phyloP scores from a whole-genome alignment of 495 filamentous ascomycete genomes.

The Talaromyces ruber region DNA sequence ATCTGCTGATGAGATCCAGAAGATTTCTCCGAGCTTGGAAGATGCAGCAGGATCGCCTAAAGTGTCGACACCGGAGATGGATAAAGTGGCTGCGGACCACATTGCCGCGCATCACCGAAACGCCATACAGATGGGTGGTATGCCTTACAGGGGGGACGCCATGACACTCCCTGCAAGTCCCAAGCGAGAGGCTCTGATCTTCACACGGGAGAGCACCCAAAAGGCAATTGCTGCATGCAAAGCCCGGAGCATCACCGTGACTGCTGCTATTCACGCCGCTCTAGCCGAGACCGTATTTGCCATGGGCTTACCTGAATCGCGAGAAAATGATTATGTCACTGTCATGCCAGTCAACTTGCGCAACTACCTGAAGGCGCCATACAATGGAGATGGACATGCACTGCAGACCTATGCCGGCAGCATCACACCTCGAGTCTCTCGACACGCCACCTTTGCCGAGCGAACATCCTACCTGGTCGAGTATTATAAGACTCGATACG shows the following conservation, averaged over 20 bases:
- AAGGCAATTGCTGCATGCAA: slow-evolving; percentile 12
- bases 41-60: neutral
- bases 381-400: slow-evolving; percentile 9
- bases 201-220: slow-evolving; percentile 6
- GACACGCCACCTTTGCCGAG: slow-evolving; percentile 4
- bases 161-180: neutral
- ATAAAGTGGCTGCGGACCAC: slow-evolving; percentile 5
- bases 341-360: slow-evolving; percentile 13
- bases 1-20: neutral
- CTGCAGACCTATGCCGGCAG: slow-evolving; percentile 10
- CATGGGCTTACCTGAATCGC: slow-evolving; percentile 3
- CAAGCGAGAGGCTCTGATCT: neutral
- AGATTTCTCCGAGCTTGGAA: neutral
- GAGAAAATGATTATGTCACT: slow-evolving; percentile 4
- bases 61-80: slow-evolving; percentile 6
- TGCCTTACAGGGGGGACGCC: slow-evolving; percentile 10
- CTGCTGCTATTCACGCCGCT: slow-evolving; percentile 12
- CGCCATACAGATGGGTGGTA: slow-evolving; percentile 7
- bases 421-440: slow-evolving; percentile 7
- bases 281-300: slow-evolving; percentile 10
- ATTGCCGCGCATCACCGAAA: slow-evolving; percentile 10
- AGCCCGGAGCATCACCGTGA: slow-evolving; percentile 9
- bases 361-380: slow-evolving; percentile 5
- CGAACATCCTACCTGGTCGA: slow-evolving; percentile 3
- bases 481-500: slow-evolving; percentile 6